Evolutionary conservation across 2,329 filamentous ascomycete species (phyloP).

Genomic region (Bretziella fagacearum): DNA sequence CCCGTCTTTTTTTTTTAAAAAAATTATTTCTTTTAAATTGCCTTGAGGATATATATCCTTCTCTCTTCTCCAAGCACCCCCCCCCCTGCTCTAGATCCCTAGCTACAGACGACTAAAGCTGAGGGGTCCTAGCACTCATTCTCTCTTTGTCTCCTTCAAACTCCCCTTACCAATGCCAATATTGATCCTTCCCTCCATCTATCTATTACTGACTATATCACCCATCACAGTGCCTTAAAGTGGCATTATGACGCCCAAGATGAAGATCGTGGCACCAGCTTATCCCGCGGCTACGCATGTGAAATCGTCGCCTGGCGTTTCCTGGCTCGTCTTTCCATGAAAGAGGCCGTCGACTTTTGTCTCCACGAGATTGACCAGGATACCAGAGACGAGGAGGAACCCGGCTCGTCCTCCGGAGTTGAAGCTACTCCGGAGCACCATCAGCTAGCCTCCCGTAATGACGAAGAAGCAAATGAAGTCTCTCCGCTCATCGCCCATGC

Average conservation of each 20-base stretch:
- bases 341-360: conserved; percentile 57
- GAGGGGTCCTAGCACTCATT: conserved; percentile 2
- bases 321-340: conserved; percentile 50
- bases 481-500: conserved; percentile 29
- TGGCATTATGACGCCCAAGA: conserved; percentile 52
- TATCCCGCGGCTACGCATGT: conserved; percentile 54
- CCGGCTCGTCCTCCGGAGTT: not conserved
- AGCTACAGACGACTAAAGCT: not conserved
- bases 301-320: conserved; percentile 73
- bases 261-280: conserved; percentile 48
- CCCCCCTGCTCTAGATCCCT: not conserved
- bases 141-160: not conserved
- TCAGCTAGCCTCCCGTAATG: conserved; percentile 16
- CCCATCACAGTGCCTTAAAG: conserved; percentile 44
- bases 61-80: not conserved
- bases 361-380: conserved; percentile 48
- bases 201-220: not conserved
- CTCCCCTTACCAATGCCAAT: conserved; percentile 7
- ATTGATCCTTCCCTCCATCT: conserved; percentile 4
- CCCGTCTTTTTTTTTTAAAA: too few relatives aligned
- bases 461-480: conserved; percentile 32
- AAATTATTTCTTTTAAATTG: too few relatives aligned
- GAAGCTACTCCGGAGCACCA: conserved; percentile 7
- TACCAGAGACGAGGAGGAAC: not conserved
- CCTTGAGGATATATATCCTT: not conserved